Base-by-base conservation (phyloP, 208 protist genomes). In the Trypanosoma caninum region DNA sequence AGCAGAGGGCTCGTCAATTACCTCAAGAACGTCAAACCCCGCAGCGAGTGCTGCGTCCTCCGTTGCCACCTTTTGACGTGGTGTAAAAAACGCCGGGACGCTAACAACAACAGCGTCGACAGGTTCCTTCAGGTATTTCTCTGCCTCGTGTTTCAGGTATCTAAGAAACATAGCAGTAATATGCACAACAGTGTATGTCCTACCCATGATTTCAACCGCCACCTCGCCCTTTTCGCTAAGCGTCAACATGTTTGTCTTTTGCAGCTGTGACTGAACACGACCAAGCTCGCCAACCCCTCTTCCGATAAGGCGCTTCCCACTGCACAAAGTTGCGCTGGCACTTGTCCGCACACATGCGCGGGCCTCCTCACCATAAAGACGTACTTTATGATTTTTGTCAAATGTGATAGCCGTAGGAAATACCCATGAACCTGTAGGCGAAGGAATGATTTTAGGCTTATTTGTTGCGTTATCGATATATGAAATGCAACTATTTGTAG, bases 401-500 rank as follows among this genome's bases (percentile, higher is more conserved):
- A 96, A 96, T 7, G 86, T 96, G 34, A 96, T 85, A 8, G 89
- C 89, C 0, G 89, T 96, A 0, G 89, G 89, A 58, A 87, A 96
- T 27, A 96, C 89, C 89, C 89, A 96, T 47, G 89, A 96, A 8
- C 89, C 89, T 3, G 89, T 92, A 31, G 89, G 89, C 0, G 89
- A 93, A 2, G 91, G 91, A 50, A 97, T 94, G 48, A 97, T 93
- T 58, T 91, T 92, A 16, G 91, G 91, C 53, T 75, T 77, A 30
- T 70, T 73, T 0, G 86, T 89, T 18, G 33, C 69, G 0, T 69
- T 51, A 53, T 97, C 88, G 58, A 97, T 84, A 66, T 95, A 97
- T 42, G 82, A 91, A 20, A 98, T 94, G 78, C 97, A 98, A 74
- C 92, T 98, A 77, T 99, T 98, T 13, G 97, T 99, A 6, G 97